These are phyloP conservation scores for Rosa hybrid DNA, from an alignment of 331 rosid species.

Conservation along the genomic window DNA sequence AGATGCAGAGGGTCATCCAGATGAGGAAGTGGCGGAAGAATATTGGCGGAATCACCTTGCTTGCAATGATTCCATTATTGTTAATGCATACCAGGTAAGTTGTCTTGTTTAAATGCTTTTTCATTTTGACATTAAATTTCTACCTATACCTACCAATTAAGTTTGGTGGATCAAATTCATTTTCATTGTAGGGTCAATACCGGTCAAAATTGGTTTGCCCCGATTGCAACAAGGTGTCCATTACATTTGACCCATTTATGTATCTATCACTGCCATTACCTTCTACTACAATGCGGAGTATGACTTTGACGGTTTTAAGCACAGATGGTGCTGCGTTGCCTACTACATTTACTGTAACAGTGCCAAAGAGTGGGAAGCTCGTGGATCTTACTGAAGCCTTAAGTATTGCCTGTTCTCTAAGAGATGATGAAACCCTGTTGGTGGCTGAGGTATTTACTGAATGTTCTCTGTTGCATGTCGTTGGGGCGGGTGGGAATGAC, in stretches of 20 bases:
- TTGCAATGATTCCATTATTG: conserved; percentile 76
- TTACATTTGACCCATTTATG: conserved; percentile 95
- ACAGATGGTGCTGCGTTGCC: conserved; percentile 63
- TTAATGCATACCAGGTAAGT: conserved; percentile 82
- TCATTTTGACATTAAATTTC: neutral
- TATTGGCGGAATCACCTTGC: conserved; percentile 90
- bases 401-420: conserved; percentile 57
- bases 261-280: conserved; percentile 86
- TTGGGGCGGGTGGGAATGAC: neutral
- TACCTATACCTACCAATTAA: neutral
- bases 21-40: conserved; percentile 84
- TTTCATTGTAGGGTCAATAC: conserved; percentile 74
- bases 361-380: conserved; percentile 55
- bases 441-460: conserved; percentile 66
- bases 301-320: conserved; percentile 68
- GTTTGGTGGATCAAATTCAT: neutral
- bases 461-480: conserved; percentile 20
- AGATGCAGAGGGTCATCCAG: conserved; percentile 68
- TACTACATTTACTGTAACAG: conserved; percentile 43
- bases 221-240: conserved; percentile 66
- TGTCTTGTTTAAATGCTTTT: neutral
- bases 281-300: conserved; percentile 60
- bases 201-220: conserved; percentile 86
- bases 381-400: conserved; percentile 66
- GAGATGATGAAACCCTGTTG: conserved; percentile 72